Percentiles rank a stretch among this genome's conserved stretches.
These are phyloP conservation scores for Epichloe uncinata DNA, from an alignment of 2,329 filamentous ascomycete genomes.

Conservation along the genomic window DNA sequence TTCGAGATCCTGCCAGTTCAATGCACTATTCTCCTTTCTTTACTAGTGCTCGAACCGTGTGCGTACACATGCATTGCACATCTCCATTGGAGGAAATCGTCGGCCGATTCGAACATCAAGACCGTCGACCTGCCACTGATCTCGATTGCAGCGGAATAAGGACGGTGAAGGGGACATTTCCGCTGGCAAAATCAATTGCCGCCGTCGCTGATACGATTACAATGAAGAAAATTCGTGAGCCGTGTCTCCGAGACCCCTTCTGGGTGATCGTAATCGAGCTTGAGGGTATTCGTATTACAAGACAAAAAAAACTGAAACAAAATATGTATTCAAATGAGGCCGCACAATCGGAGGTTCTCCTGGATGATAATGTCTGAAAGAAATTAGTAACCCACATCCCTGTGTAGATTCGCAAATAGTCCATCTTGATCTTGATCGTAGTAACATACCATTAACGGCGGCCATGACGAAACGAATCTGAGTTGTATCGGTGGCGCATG, in stretches of 20 bases:
- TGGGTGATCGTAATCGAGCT: conserved; percentile 26
- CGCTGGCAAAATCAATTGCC: conserved; percentile 1
- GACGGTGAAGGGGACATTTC: neutral
- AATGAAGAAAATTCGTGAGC: conserved; percentile 23
- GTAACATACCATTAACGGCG: conserved; percentile 78
- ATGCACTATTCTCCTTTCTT: neutral
- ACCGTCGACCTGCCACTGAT: neutral
- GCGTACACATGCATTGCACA: conserved; percentile 1
- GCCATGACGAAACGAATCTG: conserved; percentile 99
- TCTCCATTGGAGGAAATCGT: neutral
- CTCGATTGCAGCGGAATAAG: neutral
- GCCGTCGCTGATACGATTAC: conserved; percentile 17
- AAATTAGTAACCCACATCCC: conserved; percentile 26
- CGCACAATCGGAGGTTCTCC: conserved; percentile 93
- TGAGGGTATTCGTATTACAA: conserved; percentile 28
- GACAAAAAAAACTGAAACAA: conserved; percentile 17
- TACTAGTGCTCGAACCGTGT: neutral
- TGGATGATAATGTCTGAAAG: conserved; percentile 93
- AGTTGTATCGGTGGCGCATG: conserved; percentile 94
- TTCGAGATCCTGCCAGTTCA: conserved; percentile 1
- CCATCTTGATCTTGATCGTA: neutral
- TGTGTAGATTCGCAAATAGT: no score
- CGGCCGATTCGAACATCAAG: neutral
- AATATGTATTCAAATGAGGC: conserved; percentile 63
- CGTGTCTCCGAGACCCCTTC: conserved; percentile 23